These are phyloP conservation scores for Lactarius evosmus DNA, from an alignment of 768 basidiomycete species.

Conservation along the genomic window DNA sequence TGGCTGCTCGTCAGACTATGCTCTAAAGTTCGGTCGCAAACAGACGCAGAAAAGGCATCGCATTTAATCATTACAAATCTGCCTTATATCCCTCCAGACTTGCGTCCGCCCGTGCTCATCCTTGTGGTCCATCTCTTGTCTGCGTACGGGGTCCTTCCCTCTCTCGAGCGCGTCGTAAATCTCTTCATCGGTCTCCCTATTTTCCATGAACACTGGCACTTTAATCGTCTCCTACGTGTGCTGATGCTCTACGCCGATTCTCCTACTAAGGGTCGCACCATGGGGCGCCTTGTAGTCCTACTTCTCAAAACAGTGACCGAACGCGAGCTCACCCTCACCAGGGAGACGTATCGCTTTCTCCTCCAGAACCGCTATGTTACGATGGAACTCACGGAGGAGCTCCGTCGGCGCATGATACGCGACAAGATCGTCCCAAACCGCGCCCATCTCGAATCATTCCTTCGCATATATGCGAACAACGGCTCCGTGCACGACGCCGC, in stretches of 20 bases:
- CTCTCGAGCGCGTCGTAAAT: slow-evolving; percentile 44
- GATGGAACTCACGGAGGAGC: slow-evolving; percentile 46
- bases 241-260: slow-evolving; percentile 12
- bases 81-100: slow-evolving; percentile 32
- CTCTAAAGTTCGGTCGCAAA: slow-evolving; percentile 44
- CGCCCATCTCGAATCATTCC: slow-evolving; percentile 47
- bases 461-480: slow-evolving; percentile 46
- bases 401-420: slow-evolving; percentile 43
- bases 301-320: slow-evolving; percentile 25
- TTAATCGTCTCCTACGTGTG: slow-evolving; percentile 28
- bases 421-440: slow-evolving; percentile 41
- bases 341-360: slow-evolving; percentile 15
- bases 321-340: slow-evolving; percentile 18
- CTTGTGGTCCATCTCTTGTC: slow-evolving; percentile 49
- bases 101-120: slow-evolving; percentile 46
- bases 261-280: slow-evolving; percentile 9
- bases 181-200: slow-evolving; percentile 33
- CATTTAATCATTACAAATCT: slow-evolving; percentile 45
- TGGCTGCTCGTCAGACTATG: slow-evolving; percentile 58
- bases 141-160: slow-evolving; percentile 46
- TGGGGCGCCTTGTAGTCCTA: slow-evolving; percentile 13
- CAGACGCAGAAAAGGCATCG: slow-evolving; percentile 45
- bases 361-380: slow-evolving; percentile 47
- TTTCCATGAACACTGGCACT: slow-evolving; percentile 29
- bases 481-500: slow-evolving; percentile 43